Evolutionary conservation across 108 stramenopile genomes (phyloP).

Genomic region (Pinguiococcus pyrenoidosus): DNA sequence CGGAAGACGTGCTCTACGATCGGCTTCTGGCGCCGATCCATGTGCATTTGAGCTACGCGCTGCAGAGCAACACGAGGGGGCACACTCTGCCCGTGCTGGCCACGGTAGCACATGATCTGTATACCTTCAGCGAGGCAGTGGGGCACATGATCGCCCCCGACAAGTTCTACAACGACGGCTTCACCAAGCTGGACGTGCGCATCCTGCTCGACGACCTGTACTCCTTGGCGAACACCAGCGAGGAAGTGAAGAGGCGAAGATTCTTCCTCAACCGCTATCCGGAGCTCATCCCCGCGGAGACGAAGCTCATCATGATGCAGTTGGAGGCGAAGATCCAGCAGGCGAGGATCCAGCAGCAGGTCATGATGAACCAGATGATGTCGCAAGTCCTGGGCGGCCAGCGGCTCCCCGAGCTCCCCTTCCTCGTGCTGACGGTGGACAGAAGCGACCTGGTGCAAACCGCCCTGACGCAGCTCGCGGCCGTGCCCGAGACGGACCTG

Average conservation of each 20-base stretch:
- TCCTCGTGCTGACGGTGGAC: conserved; percentile 25
- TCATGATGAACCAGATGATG: background rate
- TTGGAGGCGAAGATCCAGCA: conserved; percentile 21
- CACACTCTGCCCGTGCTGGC: no score
- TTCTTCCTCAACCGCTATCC: conserved; percentile 19
- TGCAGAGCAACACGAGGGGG: no score
- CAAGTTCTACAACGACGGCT: conserved; percentile 7
- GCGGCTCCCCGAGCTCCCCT: conserved; percentile 3
- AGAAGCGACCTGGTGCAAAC: conserved; percentile 21
- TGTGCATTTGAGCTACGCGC: no score
- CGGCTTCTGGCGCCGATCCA: no score
- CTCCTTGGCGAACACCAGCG: background rate
- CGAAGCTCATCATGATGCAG: conserved; percentile 13
- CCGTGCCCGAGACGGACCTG: conserved; percentile 1
- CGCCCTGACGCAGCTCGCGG: conserved; percentile 17
- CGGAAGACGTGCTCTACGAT: no score
- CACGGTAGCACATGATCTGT: no score
- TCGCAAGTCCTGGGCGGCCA: no score
- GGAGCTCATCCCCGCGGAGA: conserved; percentile 12
- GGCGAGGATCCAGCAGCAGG: background rate
- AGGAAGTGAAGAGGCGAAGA: background rate
- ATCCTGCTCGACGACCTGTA: conserved; percentile 5
- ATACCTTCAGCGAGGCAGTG: no score
- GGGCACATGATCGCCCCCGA: conserved; percentile 9
- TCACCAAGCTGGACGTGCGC: conserved; percentile 4